Percentiles rank a stretch among this genome's conserved stretches.
Evolutionary conservation across 495 filamentous ascomycete species (phyloP).

Genomic region (Jackrogersella minutella): DNA sequence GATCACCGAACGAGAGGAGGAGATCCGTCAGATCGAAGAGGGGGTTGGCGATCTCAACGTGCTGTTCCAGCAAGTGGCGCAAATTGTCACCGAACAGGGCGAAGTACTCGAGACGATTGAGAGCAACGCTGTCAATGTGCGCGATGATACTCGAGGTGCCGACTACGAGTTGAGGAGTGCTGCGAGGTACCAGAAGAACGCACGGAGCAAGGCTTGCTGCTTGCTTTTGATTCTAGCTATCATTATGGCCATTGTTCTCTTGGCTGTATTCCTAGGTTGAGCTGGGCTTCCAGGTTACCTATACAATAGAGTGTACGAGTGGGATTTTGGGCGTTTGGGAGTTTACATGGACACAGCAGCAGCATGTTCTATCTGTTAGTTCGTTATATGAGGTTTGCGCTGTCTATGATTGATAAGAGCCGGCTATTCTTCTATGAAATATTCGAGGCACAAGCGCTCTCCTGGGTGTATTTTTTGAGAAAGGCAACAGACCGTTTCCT

Average conservation of each 20-base stretch:
- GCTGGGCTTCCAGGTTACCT: neutral
- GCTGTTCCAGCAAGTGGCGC: constrained; percentile 93
- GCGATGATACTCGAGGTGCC: constrained; percentile 80
- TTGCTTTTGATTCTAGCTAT: constrained; percentile 89
- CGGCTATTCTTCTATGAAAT: neutral
- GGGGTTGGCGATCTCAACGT: constrained; percentile 95
- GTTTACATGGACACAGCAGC: constrained; percentile 13
- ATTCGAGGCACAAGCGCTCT: constrained; percentile 3
- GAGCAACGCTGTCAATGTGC: constrained; percentile 83
- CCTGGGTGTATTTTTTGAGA: neutral
- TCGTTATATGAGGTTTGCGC: constrained; percentile 18
- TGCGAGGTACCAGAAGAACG: constrained; percentile 89
- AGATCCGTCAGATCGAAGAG: constrained; percentile 97
- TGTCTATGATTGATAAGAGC: constrained; percentile 1
- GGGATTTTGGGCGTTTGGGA: constrained; percentile 34
- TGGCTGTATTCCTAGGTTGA: constrained; percentile 80
- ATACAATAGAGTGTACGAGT: constrained; percentile 20
- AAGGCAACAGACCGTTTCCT: neutral
- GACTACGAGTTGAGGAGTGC: constrained; percentile 84
- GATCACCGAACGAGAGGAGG: constrained; percentile 92
- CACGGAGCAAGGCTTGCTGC: constrained; percentile 90
- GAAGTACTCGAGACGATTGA: constrained; percentile 87
- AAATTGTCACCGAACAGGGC: constrained; percentile 94
- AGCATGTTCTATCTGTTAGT: constrained; percentile 1
- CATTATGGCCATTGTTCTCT: constrained; percentile 84